These are phyloP conservation scores for Ogataea paradorogensis DNA, from an alignment of 805 yeast genomes.

Conservation along the genomic window DNA sequence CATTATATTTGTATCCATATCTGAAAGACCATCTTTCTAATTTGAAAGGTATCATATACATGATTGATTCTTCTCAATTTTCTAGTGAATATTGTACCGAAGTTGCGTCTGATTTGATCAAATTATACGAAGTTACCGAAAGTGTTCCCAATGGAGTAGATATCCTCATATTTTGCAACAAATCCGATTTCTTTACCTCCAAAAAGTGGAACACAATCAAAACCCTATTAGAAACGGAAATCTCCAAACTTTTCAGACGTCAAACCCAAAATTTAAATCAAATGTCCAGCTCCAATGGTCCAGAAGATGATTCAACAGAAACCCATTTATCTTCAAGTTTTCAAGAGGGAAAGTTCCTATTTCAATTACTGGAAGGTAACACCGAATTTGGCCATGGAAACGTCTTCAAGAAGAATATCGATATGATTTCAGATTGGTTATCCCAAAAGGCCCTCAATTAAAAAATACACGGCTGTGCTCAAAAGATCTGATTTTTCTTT, in stretches of 20 bases:
- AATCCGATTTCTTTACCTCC: conserved; percentile 80
- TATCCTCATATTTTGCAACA: conserved; percentile 76
- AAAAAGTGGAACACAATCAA: conserved; percentile 64
- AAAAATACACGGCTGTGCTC: conserved; percentile 8
- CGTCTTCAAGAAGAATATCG: conserved; percentile 51
- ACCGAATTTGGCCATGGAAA: conserved; percentile 74
- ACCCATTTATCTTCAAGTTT: conserved; percentile 41
- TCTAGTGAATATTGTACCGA: conserved; percentile 46
- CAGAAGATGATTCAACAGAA: conserved; percentile 24
- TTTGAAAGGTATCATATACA: conserved; percentile 65
- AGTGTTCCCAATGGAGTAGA: conserved; percentile 64
- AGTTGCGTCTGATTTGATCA: conserved; percentile 58
- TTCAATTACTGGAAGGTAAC: conserved; percentile 69
- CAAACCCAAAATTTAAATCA: conserved; percentile 43
- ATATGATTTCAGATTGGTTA: conserved; percentile 74
- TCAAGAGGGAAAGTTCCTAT: conserved; percentile 49
- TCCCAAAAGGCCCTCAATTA: conserved; percentile 67
- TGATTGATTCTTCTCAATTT: conserved; percentile 71
- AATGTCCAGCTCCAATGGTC: conserved; percentile 39
- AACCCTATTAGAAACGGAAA: conserved; percentile 58
- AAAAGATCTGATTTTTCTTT: not conserved
- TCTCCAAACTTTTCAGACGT: conserved; percentile 52
- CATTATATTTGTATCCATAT: conserved; percentile 48
- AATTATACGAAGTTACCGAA: conserved; percentile 62
- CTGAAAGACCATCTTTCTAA: conserved; percentile 41